Evolutionary conservation across 257 asterid species (phyloP), one percentile per base, ranked within the genome.

Genomic region (Nicotiana undulata): DNA sequence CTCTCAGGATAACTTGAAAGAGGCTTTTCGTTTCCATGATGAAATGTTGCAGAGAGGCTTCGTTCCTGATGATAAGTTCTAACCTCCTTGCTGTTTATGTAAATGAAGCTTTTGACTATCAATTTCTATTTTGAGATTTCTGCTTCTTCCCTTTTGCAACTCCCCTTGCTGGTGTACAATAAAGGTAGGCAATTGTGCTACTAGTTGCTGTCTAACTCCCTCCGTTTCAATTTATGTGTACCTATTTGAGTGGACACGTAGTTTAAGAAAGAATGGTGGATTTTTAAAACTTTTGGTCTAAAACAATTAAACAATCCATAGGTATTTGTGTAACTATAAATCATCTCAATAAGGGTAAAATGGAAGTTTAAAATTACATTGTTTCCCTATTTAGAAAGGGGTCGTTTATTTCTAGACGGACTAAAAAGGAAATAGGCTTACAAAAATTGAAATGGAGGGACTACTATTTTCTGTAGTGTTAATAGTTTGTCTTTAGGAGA

Each of bases 11-110:
- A 88, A 91, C 87, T 29, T 89, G 80, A 88, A 86, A 84, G 95
- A 91, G 85, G 98, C 98, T 78, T 91, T 90, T 86, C 67, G 31
- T 66, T 60, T 92, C 63, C 97, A 92, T 51, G 94, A 90, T 84
- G 92, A 90, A 81, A 93, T 93, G 97, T 84, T 93, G 88, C 84
- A 80, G 72, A 84, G 64, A 87, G 97, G 97, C 12, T 93, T 93
- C 65, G 88, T 80, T 80, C 98, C 94, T 8, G 98, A 91, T 82
- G 97, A 93, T 75, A 90, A 86, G 82, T 93, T 91, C 85, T 93
- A 90, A 88, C 51, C 20, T 3, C 61, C 56, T 32, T 53, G 31
- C 66, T 59, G 65, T 31, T 82, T 66, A 51, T 81, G 80, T 56
- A 34, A n/a, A 74, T 28, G 18, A 68, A 61, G 61, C 26, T 4